Evolutionary conservation across 2,329 filamentous ascomycete genomes (phyloP), one percentile per base, ranked within the genome.

Genomic region (Penicillium aurantiogriseum): DNA sequence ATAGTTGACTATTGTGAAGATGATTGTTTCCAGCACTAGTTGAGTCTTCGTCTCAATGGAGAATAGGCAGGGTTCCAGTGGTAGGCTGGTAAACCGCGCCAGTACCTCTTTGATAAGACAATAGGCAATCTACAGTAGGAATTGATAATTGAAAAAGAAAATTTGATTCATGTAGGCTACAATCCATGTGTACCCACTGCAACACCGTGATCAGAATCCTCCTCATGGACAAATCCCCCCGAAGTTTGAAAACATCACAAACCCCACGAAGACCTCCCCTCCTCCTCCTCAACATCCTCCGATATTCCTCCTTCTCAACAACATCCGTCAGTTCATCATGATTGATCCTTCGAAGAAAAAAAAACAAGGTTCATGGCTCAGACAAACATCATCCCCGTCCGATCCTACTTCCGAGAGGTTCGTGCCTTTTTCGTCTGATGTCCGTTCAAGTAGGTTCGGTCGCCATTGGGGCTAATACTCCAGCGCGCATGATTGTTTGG

Each of bases 401-500:
- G 8, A 5, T 11, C 17, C n/a, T 49, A 49, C 35, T 54, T 21
- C 6, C 2, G 9, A 29, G 47, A 27, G 9, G 17, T n/a, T 38
- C 57, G 42, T 19, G 36, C 9, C 11, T 39, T 45, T 39, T 57
- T 63, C 6, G 44, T 46, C 36, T 57, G 57, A 8, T 60, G 56
- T 15, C 40, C 62, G 45, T 65, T 67, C 47, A 69, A 49, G 47
- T 68, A 68, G 7, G 48, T 35, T 17, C 61, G 44, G 13, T 55
- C 57, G 1, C 65, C 67, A 13, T 51, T n/a, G 1, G 25, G 10
- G 17, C 63, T 56, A 27, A 61, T 33, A 29, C 51, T 17, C 57
- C 66, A 70, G 27, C 67, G 60, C 10, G 53, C 62, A 45, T 70
- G 67, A 39, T 66, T 68, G 35, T 64, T 58, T 6, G 67, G 65